phyloP scores from a whole-genome alignment of 495 filamentous ascomycete genomes.

The Ramalina peruviana region DNA sequence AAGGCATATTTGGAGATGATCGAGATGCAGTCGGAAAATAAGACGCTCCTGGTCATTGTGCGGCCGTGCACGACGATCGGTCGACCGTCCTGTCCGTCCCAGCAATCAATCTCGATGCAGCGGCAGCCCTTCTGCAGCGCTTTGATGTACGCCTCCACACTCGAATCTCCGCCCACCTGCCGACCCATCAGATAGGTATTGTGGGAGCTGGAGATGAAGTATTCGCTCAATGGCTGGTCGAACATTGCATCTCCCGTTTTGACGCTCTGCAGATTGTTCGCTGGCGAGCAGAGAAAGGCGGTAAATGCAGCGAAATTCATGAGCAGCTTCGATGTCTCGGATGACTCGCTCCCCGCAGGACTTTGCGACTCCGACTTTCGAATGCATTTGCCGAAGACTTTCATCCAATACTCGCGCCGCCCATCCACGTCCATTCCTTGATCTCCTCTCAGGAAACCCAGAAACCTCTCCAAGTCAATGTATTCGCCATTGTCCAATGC shows the following conservation, averaged over 20 bases:
- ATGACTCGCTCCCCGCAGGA: conserved; percentile 21
- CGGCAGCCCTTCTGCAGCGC: conserved; percentile 82
- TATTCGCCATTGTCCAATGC: conserved; percentile 38
- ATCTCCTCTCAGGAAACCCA: conserved; percentile 54
- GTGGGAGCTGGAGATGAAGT: conserved; percentile 96
- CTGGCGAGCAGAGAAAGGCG: conserved; percentile 58
- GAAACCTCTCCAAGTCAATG: conserved; percentile 57
- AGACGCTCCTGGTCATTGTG: conserved; percentile 74
- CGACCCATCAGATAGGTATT: conserved; percentile 92
- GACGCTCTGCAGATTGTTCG: conserved; percentile 46
- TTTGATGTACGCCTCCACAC: conserved; percentile 83
- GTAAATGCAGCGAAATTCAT: conserved; percentile 68
- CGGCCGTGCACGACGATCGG: conserved; percentile 82
- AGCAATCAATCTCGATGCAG: conserved; percentile 94
- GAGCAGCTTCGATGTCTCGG: conserved; percentile 29
- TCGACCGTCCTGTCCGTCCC: conserved; percentile 78
- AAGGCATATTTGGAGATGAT: conserved; percentile 93
- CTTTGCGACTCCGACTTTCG: conserved; percentile 47
- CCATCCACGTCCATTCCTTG: conserved; percentile 64
- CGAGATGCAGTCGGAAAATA: conserved; percentile 78
- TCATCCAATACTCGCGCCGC: conserved; percentile 51
- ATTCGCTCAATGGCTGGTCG: conserved; percentile 83
- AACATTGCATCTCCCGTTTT: conserved; percentile 45
- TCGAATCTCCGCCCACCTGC: conserved; percentile 79
- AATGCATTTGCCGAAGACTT: conserved; percentile 59